Base-by-base conservation (phyloP, 345 rosid species). In the Gossypium herbaceum region DNA sequence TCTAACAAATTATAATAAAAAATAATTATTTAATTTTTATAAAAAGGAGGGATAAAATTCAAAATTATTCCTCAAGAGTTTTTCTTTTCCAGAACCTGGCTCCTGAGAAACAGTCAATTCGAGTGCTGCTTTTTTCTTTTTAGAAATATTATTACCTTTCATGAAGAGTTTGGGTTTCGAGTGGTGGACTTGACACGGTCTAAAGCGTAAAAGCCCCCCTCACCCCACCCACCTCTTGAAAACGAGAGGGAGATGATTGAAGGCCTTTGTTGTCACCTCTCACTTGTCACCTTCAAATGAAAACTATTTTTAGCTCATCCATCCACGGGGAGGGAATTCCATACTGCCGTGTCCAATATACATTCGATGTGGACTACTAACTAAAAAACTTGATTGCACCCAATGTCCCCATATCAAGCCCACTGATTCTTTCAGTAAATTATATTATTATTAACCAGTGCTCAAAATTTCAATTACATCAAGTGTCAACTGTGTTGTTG, bases 31-130 rank as follows among this genome's bases (percentile, higher is more conserved):
- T 34, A 34, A 34, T 34, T 0, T 34, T 34, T 34, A 34, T 34
- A 34, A 5, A 34, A 34, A 34, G 41, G 41, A 34, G 41, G 41
- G 41, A 34, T 34, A 34, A 34, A 34, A 34, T 34, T 34, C 41
- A 34, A 34, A 34, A 34, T 34, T 34, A 34, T 34, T 1, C 7
- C 41, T 34, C 4, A 5, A 34, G 41, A 34, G 41, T 5, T 34
- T 34, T 34, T 34, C 41, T 1, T 34, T 5, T 34, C 41, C 41
- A 0, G 41, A 34, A 34, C 41, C 41, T 64, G 19, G 15, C 50
- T 41, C 51, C 68, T 25, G 27, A 52, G 56, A 73, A 81, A 68
- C 69, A 61, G 82, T 81, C 82, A 73, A 77, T 41, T 79, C 74
- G 47, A 65, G 68, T 29, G n/a, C 47, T 7, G 75, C 9, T 19